Evolutionary conservation across 1,284 basidiomycete genomes (phyloP).

Genomic region (Trichosporon sp.): DNA sequence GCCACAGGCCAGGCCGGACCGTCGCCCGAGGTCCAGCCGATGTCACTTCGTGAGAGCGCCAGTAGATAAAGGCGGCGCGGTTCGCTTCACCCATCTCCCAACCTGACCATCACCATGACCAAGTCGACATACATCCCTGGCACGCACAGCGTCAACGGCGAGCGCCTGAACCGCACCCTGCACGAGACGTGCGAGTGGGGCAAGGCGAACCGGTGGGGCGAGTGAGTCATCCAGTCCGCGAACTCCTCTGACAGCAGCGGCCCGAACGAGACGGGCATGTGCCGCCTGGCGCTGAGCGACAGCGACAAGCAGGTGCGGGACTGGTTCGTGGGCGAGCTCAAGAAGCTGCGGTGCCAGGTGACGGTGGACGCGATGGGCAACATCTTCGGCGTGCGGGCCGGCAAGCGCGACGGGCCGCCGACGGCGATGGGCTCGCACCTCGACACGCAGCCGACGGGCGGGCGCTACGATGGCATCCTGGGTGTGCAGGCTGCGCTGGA

Average conservation of each 20-base stretch:
- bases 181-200: constrained; percentile 40
- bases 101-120: constrained; percentile 7
- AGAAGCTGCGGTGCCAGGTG: constrained; percentile 35
- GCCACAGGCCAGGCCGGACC: no score
- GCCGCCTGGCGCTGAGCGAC: constrained; percentile 33
- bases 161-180: constrained; percentile 34
- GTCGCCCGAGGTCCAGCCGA: not conserved
- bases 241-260: not conserved
- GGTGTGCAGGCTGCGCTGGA: constrained; percentile 32
- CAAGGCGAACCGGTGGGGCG: constrained; percentile 18
- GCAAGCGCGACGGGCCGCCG: constrained; percentile 23
- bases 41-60: not conserved
- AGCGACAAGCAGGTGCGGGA: constrained; percentile 35
- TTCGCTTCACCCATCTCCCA: not conserved
- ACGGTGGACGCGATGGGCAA: constrained; percentile 39
- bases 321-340: constrained; percentile 35
- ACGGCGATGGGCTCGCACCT: constrained; percentile 37
- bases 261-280: constrained; percentile 21
- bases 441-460: constrained; percentile 37
- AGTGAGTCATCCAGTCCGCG: not conserved
- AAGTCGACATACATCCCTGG: constrained; percentile 11
- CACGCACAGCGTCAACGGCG: constrained; percentile 23
- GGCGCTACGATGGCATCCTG: constrained; percentile 38
- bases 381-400: constrained; percentile 35
- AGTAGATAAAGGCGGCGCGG: not conserved